Evolutionary conservation across 73 alveolate genomes (phyloP), one percentile per base, ranked within the genome.

Genomic region (Stentor roeselii): DNA sequence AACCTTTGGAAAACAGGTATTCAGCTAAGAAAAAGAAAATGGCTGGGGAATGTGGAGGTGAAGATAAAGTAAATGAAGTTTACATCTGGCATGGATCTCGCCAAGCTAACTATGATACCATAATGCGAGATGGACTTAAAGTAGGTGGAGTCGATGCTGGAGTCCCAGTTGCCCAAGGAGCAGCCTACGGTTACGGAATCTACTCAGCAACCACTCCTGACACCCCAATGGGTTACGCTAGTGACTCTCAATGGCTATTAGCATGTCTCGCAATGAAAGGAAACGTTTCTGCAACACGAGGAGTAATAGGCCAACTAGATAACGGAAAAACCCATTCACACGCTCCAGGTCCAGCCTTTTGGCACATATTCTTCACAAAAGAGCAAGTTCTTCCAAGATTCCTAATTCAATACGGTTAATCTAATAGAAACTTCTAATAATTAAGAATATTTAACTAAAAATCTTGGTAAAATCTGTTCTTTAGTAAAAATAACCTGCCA

Each of bases 71-170:
- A 15, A 67, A 67, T 21, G 80, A 67, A 67, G 34, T 21, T 21
- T 67, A 67, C 42, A 40, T 67, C 21, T 67, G n/a, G n/a, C 80
- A 67, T 67, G 80, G 41, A 21, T 67, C 80, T 15, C n/a, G 34
- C 1, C 34, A 67, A 27, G 50, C 21, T 27, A 30, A 30, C 34
- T 67, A 67, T 32, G 80, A 67, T 21, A 34, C n/a, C 21, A 67
- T 67, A 30, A 21, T 21, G 41, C 21, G 41, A 67, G 80, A 32
- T 21, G 80, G 80, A 40, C 37, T 67, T 32, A 67, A 67, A 67
- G 37, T 67, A 27, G 80, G 80, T 67, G 80, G 80, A 1, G 37
- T 67, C 2, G 80, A 67, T n/a, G n/a, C n/a, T 67, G 80, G 80
- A 21, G 11, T 67, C 14, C 15, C n/a, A 1, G 41, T 32, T 27